These are phyloP conservation scores for Akanthomyces muscarius DNA, from an alignment of 2,329 filamentous ascomycete species.

Conservation along the genomic window DNA sequence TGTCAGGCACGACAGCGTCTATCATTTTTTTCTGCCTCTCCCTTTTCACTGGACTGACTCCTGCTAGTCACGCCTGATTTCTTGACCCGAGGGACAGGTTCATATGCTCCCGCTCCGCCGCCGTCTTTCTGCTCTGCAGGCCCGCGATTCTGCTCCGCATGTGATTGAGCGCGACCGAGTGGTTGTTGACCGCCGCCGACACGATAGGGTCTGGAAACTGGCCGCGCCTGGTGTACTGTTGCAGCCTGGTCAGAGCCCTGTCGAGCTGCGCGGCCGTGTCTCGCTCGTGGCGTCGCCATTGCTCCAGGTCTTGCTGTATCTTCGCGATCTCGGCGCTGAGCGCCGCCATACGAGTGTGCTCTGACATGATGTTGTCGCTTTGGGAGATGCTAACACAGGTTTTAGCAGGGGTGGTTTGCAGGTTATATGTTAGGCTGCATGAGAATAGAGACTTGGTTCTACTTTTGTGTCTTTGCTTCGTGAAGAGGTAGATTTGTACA, in stretches of 20 bases:
- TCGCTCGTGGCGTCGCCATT: conserved; percentile 1
- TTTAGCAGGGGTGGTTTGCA: background rate
- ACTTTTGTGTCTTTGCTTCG: background rate
- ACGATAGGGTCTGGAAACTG: background rate
- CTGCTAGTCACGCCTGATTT: background rate
- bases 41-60: background rate
- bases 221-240: background rate
- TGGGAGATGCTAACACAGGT: background rate
- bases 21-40: background rate
- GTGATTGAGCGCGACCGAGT: conserved; percentile 1
- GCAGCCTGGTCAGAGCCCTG: background rate
- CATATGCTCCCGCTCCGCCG: background rate
- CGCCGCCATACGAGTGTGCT: background rate
- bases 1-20: no score
- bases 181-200: background rate
- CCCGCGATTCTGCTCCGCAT: background rate
- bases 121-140: background rate
- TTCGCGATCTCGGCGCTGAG: background rate
- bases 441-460: background rate
- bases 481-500: background rate
- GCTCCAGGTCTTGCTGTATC: background rate
- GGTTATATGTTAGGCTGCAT: background rate
- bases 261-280: background rate
- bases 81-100: background rate
- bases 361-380: background rate